Base-by-base conservation (phyloP, 2,329 filamentous ascomycete genomes). In the Capronia coronata region DNA sequence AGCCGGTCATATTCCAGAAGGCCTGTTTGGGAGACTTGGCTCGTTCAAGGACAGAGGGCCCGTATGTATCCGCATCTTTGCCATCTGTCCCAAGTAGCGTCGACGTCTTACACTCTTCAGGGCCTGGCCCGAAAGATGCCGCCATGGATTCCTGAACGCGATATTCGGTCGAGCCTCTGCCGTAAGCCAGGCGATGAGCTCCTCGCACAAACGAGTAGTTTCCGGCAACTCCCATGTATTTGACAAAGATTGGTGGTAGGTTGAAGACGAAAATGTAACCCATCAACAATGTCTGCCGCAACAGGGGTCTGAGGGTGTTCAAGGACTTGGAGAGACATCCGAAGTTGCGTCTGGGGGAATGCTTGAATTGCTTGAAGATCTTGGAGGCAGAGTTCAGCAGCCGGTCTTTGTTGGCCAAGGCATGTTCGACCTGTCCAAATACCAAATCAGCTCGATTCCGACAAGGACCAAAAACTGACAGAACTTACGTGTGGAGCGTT, bases 181-280 rank as follows among this genome's bases (percentile, higher is more conserved):
- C 68, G 27, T 67, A 64, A 0, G 67, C 65, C 3, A 63, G 38
- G 42, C 59, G 63, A 54, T 77, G 72, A 11, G 68, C 55, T n/a
- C 64, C 40, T 40, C 68, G 67, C 27, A 78, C 54, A 44, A 77
- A 71, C 46, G 70, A 72, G 50, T 65, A 68, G 53, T 78, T 75
- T 6, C 75, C 73, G n/a, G 75, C 70, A 0, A 61, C 67, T n/a
- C 69, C 71, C 43, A 73, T 62, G 56, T 67, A 70, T 40, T 60
- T 65, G 42, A 73, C 68, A 11, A 77, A 58, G 2, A 67, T 63
- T 27, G 63, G 61, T 2, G 76, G 77, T 2, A 80, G 64, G 35
- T 74, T 69, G 63, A 80, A 74, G 11, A 68, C 68, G 55, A 79
- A 79, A 43, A 79, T 69, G 57, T 81, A 81, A 50, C 73, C 72